Base-by-base conservation (phyloP, 139 green algal species). In the Yamagishiella unicocca region DNA sequence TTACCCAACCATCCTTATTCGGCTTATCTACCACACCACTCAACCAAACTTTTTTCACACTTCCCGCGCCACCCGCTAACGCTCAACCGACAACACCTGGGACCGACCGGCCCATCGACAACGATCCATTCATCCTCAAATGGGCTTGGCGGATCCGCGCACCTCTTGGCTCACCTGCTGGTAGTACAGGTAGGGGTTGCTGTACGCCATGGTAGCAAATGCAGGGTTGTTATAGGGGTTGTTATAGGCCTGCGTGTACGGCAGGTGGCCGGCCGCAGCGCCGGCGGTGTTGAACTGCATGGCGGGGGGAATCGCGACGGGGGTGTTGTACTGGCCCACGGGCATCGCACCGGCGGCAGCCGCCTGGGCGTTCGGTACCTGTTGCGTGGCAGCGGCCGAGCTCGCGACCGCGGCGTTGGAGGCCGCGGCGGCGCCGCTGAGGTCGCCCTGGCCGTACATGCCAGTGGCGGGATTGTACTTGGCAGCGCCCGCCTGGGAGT, bases 401-500 rank as follows among this genome's bases (percentile, higher is more conserved):
- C 35, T 81, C 29, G 46, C 35, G 25, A 37, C 68, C 27, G 82
- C 66, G 10, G 50, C 82, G 67, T 2, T 62, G 43, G 29, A 45
- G 25, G 82, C 67, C 19, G 82, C 82, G 46, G 50, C 67, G 37
- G 50, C 82, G 35, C 46, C 67, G 31, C 22, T 67, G 24, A 79
- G 42, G 33, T 87, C 62, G 0, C 42, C n/a, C 67, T 87, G 82
- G 82, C 82, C 67, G 38, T 87, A 87, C 80, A 86, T 77, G 80
- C 64, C 64, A 4, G 80, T 29, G 8, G 80, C 66, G 1, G 62
- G 80, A 64, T 75, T 86, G 80, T 86, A 86, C 80, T 86, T 86
- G 43, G 62, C 80, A 4, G 62, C 62, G 29, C 12, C 80, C 22
- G 31, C 64, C n/a, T 61, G 40, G 29, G 33, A 1, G 79, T 85